phyloP scores from a whole-genome alignment of 2,329 filamentous ascomycete species.

The Kalmusia sp. region DNA sequence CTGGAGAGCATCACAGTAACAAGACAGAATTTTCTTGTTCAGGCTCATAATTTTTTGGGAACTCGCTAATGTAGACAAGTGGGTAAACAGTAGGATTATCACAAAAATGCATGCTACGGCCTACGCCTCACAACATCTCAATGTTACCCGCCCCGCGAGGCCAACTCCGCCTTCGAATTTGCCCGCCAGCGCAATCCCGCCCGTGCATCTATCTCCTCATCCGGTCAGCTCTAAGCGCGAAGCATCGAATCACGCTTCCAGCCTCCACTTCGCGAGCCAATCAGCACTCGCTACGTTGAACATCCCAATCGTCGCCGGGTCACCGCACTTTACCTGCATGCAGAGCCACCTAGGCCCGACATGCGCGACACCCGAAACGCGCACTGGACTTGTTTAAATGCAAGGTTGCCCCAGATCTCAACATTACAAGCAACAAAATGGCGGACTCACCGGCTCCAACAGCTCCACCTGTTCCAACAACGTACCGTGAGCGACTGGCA shows the following conservation, averaged over 20 bases:
- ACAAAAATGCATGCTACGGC: not conserved
- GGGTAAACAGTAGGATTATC: not conserved
- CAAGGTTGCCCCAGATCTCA: constrained; percentile 32
- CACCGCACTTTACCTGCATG: constrained; percentile 43
- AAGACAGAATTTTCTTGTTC: too few species aligned
- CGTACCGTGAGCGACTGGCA: constrained; percentile 42
- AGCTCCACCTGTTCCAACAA: constrained; percentile 22
- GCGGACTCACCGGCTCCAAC: constrained; percentile 24
- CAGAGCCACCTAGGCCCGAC: constrained; percentile 36
- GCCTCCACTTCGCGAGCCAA: constrained; percentile 38
- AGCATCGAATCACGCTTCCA: constrained; percentile 36
- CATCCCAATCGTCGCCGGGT: constrained; percentile 37
- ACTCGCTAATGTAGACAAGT: too few species aligned
- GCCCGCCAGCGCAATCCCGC: constrained; percentile 32
- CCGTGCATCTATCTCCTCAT: constrained; percentile 23
- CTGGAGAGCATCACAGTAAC: too few species aligned
- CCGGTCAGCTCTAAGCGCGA: constrained; percentile 33
- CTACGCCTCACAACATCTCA: not conserved
- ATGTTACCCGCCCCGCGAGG: constrained; percentile 7
- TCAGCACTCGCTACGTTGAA: constrained; percentile 45
- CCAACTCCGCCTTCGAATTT: constrained; percentile 14
- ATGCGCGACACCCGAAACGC: constrained; percentile 34
- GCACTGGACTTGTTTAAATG: constrained; percentile 34
- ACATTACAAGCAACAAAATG: constrained; percentile 22
- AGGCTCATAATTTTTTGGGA: too few species aligned